A percentile compares a stretch with the other conserved stretches of the same genome.
Conservation (phyloP, 768 basidiomycete genomes). For the Tephrocybe rancida region DNA sequence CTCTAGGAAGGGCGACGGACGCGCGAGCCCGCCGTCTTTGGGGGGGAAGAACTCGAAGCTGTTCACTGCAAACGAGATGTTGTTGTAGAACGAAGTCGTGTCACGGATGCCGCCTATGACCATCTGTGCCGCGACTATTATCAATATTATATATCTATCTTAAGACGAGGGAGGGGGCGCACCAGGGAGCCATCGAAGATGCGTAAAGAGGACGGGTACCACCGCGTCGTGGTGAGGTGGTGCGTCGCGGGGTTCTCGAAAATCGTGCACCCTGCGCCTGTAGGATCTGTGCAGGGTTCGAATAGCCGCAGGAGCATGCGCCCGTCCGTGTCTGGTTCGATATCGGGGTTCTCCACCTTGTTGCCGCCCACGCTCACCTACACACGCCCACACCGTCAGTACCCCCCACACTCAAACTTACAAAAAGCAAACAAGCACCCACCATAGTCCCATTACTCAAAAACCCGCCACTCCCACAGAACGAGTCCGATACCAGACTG, state of each 20-base stretch:
- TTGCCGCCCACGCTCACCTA: slow-evolving; percentile 33
- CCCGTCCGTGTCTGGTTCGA: slow-evolving; percentile 26
- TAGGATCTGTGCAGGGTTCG: slow-evolving; percentile 37
- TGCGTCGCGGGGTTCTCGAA: slow-evolving; percentile 37
- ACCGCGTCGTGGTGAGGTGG: slow-evolving; percentile 38
- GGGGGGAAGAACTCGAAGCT: slow-evolving; percentile 39
- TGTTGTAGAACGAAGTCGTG: slow-evolving; percentile 42
- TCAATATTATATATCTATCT: not conserved
- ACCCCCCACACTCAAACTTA: not conserved
- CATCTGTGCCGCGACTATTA: slow-evolving; percentile 18
- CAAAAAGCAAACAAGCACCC: not conserved
- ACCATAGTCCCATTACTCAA: slow-evolving; percentile 16
- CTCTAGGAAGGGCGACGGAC: slow-evolving; percentile 27
- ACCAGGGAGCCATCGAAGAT: slow-evolving; percentile 35
- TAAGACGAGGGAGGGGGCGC: not conserved
- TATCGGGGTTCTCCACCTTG: slow-evolving; percentile 24
- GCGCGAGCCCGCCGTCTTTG: slow-evolving; percentile 37
- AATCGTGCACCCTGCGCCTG: slow-evolving; percentile 31
- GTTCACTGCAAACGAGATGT: slow-evolving; percentile 47
- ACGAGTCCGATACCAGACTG: slow-evolving; percentile 9
- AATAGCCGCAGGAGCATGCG: slow-evolving; percentile 40
- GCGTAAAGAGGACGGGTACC: slow-evolving; percentile 42
- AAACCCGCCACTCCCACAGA: slow-evolving; percentile 12
- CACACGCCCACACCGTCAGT: not conserved
- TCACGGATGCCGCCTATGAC: slow-evolving; percentile 13